A percentile compares a stretch with the other conserved stretches of the same genome.
These are phyloP conservation scores for Ochromonas danica DNA, from an alignment of 108 stramenopile genomes.

Conservation along the genomic window DNA sequence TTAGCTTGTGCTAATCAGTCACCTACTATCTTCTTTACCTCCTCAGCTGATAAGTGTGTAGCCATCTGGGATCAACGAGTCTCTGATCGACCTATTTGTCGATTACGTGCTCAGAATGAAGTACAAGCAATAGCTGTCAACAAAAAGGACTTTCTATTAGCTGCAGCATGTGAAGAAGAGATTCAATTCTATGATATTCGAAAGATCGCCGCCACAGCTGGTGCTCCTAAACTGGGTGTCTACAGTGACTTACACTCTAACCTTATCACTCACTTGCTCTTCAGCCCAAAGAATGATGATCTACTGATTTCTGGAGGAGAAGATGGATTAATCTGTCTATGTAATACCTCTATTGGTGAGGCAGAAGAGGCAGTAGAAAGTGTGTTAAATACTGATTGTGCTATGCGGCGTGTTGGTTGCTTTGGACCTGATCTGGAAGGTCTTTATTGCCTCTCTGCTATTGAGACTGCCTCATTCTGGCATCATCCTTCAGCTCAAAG, in stretches of 20 bases:
- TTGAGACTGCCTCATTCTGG: constrained; percentile 48
- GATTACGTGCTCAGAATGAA: background rate
- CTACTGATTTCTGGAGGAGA: constrained; percentile 46
- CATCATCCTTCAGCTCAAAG: constrained; percentile 49
- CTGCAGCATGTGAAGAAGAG: background rate
- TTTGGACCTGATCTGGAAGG: constrained; percentile 43
- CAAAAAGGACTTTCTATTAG: background rate
- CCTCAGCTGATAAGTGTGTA: background rate
- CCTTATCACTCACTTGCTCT: constrained; percentile 16
- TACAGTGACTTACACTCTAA: constrained; percentile 23
- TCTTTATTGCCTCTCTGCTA: constrained; percentile 40
- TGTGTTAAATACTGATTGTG: constrained; percentile 56
- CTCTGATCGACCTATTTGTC: background rate
- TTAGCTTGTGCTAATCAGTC: background rate
- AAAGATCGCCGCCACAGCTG: background rate
- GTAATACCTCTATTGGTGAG: constrained; percentile 42
- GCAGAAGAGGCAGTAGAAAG: constrained; percentile 51
- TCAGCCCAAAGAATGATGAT: constrained; percentile 37
- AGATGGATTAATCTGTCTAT: constrained; percentile 53
- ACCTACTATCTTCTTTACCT: background rate
- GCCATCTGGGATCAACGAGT: background rate
- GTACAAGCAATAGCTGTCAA: background rate
- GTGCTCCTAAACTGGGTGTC: background rate
- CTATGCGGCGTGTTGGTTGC: constrained; percentile 44
- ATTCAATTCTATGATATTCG: background rate